Percentiles rank a stretch among this genome's conserved stretches.
These are phyloP conservation scores for Saccharomyces paradoxus DNA, from an alignment of 805 yeast species.

Conservation along the genomic window DNA sequence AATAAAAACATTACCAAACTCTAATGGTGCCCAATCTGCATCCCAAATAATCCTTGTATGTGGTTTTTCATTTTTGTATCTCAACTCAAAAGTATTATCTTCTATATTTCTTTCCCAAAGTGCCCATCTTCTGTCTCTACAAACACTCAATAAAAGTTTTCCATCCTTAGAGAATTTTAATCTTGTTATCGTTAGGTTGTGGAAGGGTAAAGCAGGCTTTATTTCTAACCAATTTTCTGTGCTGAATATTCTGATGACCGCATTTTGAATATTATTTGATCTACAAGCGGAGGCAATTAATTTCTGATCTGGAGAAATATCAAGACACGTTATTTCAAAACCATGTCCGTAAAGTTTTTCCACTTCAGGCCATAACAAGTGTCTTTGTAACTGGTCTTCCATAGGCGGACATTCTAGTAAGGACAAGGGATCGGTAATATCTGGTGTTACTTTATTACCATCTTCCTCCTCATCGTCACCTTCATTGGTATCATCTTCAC, in stretches of 20 bases:
- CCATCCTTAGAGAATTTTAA: constrained; percentile 67
- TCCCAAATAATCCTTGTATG: constrained; percentile 95
- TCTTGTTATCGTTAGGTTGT: constrained; percentile 78
- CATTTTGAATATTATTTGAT: constrained; percentile 77
- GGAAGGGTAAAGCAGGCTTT: constrained; percentile 53
- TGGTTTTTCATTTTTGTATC: constrained; percentile 51
- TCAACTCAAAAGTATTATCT: constrained; percentile 35
- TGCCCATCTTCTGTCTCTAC: constrained; percentile 82
- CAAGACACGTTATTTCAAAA: constrained; percentile 79
- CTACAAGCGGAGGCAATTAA: constrained; percentile 85
- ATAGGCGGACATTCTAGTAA: constrained; percentile 50
- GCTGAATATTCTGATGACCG: constrained; percentile 72
- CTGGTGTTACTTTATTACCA: constrained; percentile 36
- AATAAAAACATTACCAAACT: constrained; percentile 44
- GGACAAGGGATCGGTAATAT: constrained; percentile 38
- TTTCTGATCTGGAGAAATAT: constrained; percentile 52
- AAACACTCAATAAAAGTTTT: constrained; percentile 58
- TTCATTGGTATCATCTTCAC: constrained; percentile 40
- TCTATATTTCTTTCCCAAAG: constrained; percentile 51
- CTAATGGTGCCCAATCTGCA: constrained; percentile 72
- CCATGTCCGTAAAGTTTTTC: constrained; percentile 98
- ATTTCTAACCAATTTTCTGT: constrained; percentile 54
- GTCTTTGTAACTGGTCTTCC: constrained; percentile 87
- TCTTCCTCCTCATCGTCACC: constrained; percentile 31
- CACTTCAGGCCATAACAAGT: constrained; percentile 88